phyloP scores from a whole-genome alignment of 208 protist genomes.

The Crithidia mellificae region DNA sequence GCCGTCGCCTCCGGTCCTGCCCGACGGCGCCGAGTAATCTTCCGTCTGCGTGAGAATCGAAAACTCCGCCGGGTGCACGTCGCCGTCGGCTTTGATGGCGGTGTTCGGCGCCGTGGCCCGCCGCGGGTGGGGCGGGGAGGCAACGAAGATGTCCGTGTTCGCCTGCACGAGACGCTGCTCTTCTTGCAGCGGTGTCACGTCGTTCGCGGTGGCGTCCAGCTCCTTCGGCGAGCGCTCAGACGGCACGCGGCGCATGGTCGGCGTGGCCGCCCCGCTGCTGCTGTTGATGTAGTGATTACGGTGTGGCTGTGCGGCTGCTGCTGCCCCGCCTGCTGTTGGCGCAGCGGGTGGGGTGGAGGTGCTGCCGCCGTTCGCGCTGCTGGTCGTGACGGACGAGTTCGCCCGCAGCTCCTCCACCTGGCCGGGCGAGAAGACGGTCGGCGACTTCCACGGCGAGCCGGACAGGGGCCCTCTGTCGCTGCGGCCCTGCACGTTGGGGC shows the following conservation, averaged over 20 bases:
- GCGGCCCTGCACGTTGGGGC: background rate
- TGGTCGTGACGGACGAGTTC: background rate
- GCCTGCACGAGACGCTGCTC: background rate
- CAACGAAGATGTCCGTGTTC: conserved; percentile 1
- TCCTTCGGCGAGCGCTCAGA: background rate
- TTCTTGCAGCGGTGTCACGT: background rate
- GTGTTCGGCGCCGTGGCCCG: conserved; percentile 9
- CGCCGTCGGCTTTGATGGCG: background rate
- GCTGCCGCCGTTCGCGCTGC: background rate
- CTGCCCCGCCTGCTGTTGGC: too few relatives aligned
- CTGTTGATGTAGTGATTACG: too few relatives aligned
- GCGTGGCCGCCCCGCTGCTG: too few relatives aligned
- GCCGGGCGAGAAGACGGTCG: background rate
- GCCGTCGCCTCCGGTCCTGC: background rate
- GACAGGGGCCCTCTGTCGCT: background rate
- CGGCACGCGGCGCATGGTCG: background rate
- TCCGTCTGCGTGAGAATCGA: background rate
- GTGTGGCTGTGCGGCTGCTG: too few relatives aligned
- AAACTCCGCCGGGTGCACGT: background rate
- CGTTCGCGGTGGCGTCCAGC: conserved; percentile 2
- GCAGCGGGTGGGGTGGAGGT: background rate
- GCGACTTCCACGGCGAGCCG: conserved; percentile 6
- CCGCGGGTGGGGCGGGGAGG: background rate
- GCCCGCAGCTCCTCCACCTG: background rate
- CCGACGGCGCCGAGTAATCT: conserved; percentile 11